Evolutionary conservation across 2,329 filamentous ascomycete species (phyloP).

Genomic region (Trichoderma sp.): DNA sequence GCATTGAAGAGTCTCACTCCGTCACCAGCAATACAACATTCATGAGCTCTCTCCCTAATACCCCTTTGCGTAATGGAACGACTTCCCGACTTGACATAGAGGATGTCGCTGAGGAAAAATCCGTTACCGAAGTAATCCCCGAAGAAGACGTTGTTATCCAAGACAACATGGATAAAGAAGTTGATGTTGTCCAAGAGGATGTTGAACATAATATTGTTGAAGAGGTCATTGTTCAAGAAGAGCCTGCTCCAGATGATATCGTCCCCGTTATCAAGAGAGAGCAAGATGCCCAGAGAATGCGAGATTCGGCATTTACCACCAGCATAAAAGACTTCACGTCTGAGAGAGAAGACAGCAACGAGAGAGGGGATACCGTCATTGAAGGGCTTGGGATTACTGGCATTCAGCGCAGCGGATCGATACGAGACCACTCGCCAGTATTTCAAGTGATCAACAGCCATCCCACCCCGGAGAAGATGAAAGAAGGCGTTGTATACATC

Average conservation of each 20-base stretch:
- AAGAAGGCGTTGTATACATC: conserved; percentile 1
- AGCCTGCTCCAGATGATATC: background rate
- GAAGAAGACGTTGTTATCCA: background rate
- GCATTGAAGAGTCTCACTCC: background rate
- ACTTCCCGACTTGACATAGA: background rate
- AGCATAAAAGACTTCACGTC: too few relatives aligned
- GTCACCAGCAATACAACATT: background rate
- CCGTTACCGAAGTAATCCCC: background rate
- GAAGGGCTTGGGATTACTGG: background rate
- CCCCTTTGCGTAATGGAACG: background rate
- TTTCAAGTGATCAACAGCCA: background rate
- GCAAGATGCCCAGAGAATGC: background rate
- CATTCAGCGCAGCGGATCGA: background rate
- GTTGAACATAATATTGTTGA: background rate
- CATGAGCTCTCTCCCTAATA: background rate
- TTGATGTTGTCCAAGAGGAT: background rate
- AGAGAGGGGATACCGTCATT: background rate
- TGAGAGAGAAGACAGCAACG: background rate
- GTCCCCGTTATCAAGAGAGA: too few relatives aligned
- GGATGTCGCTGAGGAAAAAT: background rate
- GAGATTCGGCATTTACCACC: background rate
- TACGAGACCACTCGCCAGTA: conserved; percentile 7
- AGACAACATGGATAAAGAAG: background rate
- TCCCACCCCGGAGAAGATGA: background rate
- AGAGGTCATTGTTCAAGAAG: background rate